phyloP scores from a whole-genome alignment of 805 yeast genomes.

The Zygoascus ofunaensis region DNA sequence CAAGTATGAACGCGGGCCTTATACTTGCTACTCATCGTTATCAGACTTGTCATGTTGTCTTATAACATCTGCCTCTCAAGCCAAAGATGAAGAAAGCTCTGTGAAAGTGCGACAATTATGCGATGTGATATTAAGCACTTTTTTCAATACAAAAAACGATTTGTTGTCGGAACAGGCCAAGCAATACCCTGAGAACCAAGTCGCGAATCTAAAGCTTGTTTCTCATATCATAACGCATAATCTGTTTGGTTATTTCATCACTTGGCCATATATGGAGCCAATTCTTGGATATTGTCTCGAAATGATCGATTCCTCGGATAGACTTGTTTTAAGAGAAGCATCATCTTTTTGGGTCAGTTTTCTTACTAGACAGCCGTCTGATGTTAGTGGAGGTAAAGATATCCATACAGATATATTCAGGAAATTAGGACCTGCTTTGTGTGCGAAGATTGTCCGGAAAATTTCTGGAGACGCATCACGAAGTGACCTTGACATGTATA shows the following conservation, averaged over 20 bases:
- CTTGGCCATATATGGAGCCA: constrained; percentile 14
- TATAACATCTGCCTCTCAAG: constrained; percentile 15
- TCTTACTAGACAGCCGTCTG: constrained; percentile 19
- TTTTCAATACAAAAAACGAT: constrained; percentile 13
- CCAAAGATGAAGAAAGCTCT: neutral
- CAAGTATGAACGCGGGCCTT: constrained; percentile 26
- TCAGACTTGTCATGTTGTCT: constrained; percentile 25
- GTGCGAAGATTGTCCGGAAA: constrained; percentile 32
- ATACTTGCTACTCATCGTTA: constrained; percentile 17
- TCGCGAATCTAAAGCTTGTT: constrained; percentile 23
- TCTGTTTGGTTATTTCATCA: constrained; percentile 13
- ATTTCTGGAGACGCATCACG: constrained; percentile 35
- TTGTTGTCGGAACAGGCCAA: constrained; percentile 7
- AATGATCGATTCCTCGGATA: constrained; percentile 41
- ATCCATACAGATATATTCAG: constrained; percentile 14
- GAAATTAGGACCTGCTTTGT: constrained; percentile 26
- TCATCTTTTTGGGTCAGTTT: constrained; percentile 48
- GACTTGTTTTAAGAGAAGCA: constrained; percentile 44
- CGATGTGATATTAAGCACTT: constrained; percentile 9
- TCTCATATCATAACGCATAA: constrained; percentile 14
- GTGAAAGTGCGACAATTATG: constrained; percentile 3
- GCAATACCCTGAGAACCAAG: constrained; percentile 19
- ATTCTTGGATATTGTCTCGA: constrained; percentile 31
- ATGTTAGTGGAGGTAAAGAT: neutral
- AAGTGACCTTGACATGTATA: constrained; percentile 36